Evolutionary conservation across 768 basidiomycete species (phyloP).

Genomic region (Cubamyces sp.): DNA sequence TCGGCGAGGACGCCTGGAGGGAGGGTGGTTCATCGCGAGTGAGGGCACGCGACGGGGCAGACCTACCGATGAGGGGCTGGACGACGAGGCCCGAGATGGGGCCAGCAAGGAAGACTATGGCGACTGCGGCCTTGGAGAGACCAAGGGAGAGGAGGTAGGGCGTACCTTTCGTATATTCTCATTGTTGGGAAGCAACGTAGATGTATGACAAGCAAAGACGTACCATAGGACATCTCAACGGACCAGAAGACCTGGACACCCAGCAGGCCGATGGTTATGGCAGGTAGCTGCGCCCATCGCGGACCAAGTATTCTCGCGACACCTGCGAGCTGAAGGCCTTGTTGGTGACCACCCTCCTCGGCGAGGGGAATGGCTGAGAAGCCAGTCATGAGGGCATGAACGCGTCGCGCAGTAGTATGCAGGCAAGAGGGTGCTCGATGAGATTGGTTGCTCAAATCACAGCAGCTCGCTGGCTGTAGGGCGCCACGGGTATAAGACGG

Average conservation of each 20-base stretch:
- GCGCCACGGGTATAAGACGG: too few species aligned
- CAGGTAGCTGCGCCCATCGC: slow-evolving; percentile 64
- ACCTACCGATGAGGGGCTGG: slow-evolving; percentile 82
- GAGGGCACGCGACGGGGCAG: not conserved
- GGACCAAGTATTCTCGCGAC: slow-evolving; percentile 69
- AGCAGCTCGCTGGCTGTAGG: too few species aligned
- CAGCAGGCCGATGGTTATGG: slow-evolving; percentile 75
- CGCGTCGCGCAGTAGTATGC: not conserved
- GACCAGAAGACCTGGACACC: slow-evolving; percentile 93
- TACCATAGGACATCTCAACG: slow-evolving; percentile 91
- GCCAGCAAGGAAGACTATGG: slow-evolving; percentile 90
- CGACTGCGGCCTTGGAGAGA: slow-evolving; percentile 83
- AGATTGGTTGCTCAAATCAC: too few species aligned
- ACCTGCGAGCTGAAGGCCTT: slow-evolving; percentile 50
- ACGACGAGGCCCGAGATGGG: slow-evolving; percentile 89
- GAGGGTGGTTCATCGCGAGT: not conserved
- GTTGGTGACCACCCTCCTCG: slow-evolving; percentile 44
- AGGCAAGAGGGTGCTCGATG: not conserved
- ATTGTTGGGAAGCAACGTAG: not conserved
- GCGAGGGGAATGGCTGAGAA: slow-evolving; percentile 51
- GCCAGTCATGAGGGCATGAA: slow-evolving; percentile 49
- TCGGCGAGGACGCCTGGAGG: slow-evolving; percentile 70
- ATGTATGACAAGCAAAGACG: not conserved
- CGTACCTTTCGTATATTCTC: slow-evolving; percentile 49
- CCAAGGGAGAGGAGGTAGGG: slow-evolving; percentile 92